A percentile compares a stretch with the other conserved stretches of the same genome.
phyloP scores from a whole-genome alignment of 306 rosid genomes.

The Acacia acuminata region DNA sequence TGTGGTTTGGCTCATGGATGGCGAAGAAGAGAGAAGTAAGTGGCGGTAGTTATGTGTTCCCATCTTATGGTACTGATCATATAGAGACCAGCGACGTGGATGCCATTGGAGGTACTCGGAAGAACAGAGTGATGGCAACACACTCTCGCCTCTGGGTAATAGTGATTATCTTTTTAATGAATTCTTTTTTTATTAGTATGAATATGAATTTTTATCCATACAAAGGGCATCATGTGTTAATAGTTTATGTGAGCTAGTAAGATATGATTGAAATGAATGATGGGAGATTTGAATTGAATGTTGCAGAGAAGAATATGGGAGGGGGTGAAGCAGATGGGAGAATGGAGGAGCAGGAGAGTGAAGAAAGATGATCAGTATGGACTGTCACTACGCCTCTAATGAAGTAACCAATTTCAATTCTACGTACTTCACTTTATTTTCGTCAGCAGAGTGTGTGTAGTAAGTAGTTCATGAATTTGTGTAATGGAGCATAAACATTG shows the following conservation, averaged over 20 bases:
- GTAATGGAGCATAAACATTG: not conserved
- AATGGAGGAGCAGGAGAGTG: constrained; percentile 63
- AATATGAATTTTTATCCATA: too few relatives aligned
- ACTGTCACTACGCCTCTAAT: not conserved
- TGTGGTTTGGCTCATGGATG: constrained; percentile 61
- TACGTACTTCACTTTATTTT: not conserved
- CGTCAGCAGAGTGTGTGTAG: not conserved
- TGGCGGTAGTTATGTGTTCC: constrained; percentile 62
- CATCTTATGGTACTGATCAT: constrained; percentile 41
- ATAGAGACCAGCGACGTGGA: constrained; percentile 33
- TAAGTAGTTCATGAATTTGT: not conserved
- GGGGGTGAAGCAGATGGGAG: constrained; percentile 72
- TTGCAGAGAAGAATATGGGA: constrained; percentile 58
- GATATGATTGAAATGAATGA: not conserved
- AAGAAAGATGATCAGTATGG: constrained; percentile 43
- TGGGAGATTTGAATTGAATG: too few relatives aligned
- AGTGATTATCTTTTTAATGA: not conserved
- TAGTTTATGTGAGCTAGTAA: too few relatives aligned
- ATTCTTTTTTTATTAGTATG: not conserved
- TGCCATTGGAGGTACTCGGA: constrained; percentile 21
- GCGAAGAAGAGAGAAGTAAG: constrained; percentile 56
- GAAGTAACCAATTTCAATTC: not conserved
- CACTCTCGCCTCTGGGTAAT: constrained; percentile 67
- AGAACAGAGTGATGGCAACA: constrained; percentile 30
- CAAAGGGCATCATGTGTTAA: too few relatives aligned